Evolutionary conservation across 2,329 filamentous ascomycete genomes (phyloP), one percentile per base, ranked within the genome.

Genomic region (Dactylonectria estremocensis): DNA sequence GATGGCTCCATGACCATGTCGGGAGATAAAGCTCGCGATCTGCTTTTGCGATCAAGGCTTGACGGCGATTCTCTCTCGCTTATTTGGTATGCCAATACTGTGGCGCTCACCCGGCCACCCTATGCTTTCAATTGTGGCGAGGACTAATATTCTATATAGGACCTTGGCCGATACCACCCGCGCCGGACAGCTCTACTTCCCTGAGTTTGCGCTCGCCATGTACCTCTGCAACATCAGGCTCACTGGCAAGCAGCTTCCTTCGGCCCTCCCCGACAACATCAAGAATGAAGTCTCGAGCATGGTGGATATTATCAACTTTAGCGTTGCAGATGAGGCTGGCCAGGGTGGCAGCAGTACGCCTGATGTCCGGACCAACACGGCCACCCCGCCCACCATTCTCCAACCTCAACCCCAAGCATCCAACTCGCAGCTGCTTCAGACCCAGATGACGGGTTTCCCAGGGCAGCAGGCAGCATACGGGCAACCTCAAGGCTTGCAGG

Each of bases 231-330:
- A 98, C 78, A 79, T 99, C 73, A 96, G 92, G 80, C 86, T 98
- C 66, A 96, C 94, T 1, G 94, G 95, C 66, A 97, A 97, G 81
- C 86, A 91, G 1, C 82, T 99, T 24, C 96, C 96, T 0, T 78
- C 86, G 2, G 81, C 79, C 6, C 86, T 99, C 10, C 96, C 96
- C 0, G 95, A 98, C 35, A 92, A 90, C 66, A 91, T 99, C 72
- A 93, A 91, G 84, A 99, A 99, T 76, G 96, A 99, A 81, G 96
- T 99, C 18, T 98, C 95, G 3, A 97, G 96, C 82, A 98, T 99
- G 95, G 96, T 99, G 46, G 96, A 99, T 78, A 99, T 99, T 64
- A 99, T 99, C 78, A 97, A 95, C 67, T 99, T 99, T 79, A 94
- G 92, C 73, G 89, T 98, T 24, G 90, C 90, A 1, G 96, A 99